phyloP scores from a whole-genome alignment of 1,139 yeast species.

The Cylindricascospora bacillispora region DNA sequence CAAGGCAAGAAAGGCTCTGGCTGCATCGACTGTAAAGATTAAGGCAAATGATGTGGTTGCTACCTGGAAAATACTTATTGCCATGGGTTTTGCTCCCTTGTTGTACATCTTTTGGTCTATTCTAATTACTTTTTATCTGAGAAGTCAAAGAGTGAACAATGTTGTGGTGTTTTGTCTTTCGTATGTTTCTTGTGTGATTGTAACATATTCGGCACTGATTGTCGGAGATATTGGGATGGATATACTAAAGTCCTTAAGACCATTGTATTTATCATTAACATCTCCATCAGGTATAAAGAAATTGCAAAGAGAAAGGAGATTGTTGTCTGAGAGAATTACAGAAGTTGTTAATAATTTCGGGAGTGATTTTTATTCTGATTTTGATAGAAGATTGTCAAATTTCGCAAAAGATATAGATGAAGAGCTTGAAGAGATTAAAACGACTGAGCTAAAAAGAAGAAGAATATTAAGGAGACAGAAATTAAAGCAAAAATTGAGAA shows the following conservation, averaged over 20 bases:
- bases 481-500: too few species aligned
- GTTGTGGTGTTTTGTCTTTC: constrained; percentile 22
- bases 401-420: constrained; percentile 8
- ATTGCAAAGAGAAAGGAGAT: constrained; percentile 36
- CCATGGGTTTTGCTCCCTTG: constrained; percentile 80
- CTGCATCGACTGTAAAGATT: constrained; percentile 81
- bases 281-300: constrained; percentile 35
- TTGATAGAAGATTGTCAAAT: constrained; percentile 9
- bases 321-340: constrained; percentile 36
- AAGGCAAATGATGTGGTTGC: constrained; percentile 89
- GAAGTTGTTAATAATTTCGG: constrained; percentile 48
- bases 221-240: constrained; percentile 94
- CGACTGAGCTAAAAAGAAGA: constrained; percentile 22
- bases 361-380: constrained; percentile 51
- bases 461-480: constrained; percentile 17
- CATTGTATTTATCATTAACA: constrained; percentile 61
- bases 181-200: constrained; percentile 38
- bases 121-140: constrained; percentile 37
- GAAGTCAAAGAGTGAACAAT: constrained; percentile 15
- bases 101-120: constrained; percentile 70
- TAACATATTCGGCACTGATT: constrained; percentile 77
- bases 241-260: constrained; percentile 67
- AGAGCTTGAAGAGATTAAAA: constrained; percentile 17
- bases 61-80: constrained; percentile 87
- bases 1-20: constrained; percentile 70